A percentile compares a stretch with the other conserved stretches of the same genome.
Evolutionary conservation across 768 basidiomycete species (phyloP).

Genomic region (Phanerochaete sordida): DNA sequence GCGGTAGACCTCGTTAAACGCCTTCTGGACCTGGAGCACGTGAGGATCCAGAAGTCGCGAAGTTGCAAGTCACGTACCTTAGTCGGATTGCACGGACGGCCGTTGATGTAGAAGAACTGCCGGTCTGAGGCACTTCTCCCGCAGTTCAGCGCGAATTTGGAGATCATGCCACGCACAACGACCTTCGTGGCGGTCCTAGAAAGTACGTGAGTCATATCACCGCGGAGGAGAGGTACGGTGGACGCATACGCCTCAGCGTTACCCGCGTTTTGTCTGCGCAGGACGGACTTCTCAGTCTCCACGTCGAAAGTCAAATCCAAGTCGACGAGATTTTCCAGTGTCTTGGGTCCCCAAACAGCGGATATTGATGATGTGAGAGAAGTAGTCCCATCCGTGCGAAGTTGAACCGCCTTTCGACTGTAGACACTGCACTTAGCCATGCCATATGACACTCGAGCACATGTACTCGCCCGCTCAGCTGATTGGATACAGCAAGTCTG

Average conservation of each 20-base stretch:
- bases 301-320: conserved; percentile 71
- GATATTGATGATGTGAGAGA: conserved; percentile 62
- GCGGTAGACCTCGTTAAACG: conserved; percentile 90
- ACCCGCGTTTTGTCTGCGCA: conserved; percentile 38
- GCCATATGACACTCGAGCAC: conserved; percentile 18
- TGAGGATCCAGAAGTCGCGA: not conserved
- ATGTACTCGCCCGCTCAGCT: conserved; percentile 60
- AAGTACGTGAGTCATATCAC: conserved; percentile 1
- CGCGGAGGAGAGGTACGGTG: conserved; percentile 3
- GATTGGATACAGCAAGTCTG: conserved; percentile 71
- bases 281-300: conserved; percentile 53
- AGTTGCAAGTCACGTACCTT: conserved; percentile 48
- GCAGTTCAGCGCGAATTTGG: conserved; percentile 71
- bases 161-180: conserved; percentile 73
- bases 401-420: conserved; percentile 63
- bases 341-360: conserved; percentile 82
- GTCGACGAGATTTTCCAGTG: conserved; percentile 70
- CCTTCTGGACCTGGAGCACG: conserved; percentile 69
- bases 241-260: not conserved
- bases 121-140: conserved; percentile 80
- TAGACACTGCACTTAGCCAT: not conserved
- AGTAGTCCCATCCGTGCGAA: conserved; percentile 68
- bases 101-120: conserved; percentile 93
- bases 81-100: conserved; percentile 75
- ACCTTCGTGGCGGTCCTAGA: conserved; percentile 33